Evolutionary conservation across 108 stramenopile genomes (phyloP), one percentile per base, ranked within the genome.

Genomic region (Parietichytrium sp.): DNA sequence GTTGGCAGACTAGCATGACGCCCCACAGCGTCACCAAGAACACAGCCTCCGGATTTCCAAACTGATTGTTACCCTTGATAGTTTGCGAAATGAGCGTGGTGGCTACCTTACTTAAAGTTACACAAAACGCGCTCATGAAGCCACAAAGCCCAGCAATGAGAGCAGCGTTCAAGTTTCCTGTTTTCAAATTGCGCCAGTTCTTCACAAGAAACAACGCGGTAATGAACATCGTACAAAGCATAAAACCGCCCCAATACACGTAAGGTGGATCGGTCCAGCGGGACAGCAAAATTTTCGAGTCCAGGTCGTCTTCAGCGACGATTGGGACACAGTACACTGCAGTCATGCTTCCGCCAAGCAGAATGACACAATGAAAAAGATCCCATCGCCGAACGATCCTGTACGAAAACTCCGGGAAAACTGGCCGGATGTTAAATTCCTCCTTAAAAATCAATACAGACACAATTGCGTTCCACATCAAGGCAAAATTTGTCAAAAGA

Each of bases 111-210:
- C 38, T 45, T n/a, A 72, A 25, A 8, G 61, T 72, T n/a, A 42
- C 61, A 25, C 61, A 72, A 72, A 72, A 72, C 0, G 61, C 61
- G 10, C 38, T 45, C 61, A 72, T 45, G 42, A 72, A 72, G 42
- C 61, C 61, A 25, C 61, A 72, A 16, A 72, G 61, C n/a, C 61
- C 61, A 25, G 61, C 61, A 72, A 72, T 72, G 38, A 72, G 61
- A 16, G 61, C 61, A 0, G 61, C 61, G 3, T 72, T 72, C 2
- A 72, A 20, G 42, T 72, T 72, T 13, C 61, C 61, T n/a, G 61
- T 72, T 25, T 45, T 36, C 38, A 45, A 42, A 3, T 72, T 72
- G 33, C 61, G 61, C 61, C 61, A 72, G 42, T 72, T 72, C 61
- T 72, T 72, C 38, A 72, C 61, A 3, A 72, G 61, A 20, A 72